These are phyloP conservation scores for Podospora comata DNA, from an alignment of 495 filamentous ascomycete genomes.

Conservation along the genomic window DNA sequence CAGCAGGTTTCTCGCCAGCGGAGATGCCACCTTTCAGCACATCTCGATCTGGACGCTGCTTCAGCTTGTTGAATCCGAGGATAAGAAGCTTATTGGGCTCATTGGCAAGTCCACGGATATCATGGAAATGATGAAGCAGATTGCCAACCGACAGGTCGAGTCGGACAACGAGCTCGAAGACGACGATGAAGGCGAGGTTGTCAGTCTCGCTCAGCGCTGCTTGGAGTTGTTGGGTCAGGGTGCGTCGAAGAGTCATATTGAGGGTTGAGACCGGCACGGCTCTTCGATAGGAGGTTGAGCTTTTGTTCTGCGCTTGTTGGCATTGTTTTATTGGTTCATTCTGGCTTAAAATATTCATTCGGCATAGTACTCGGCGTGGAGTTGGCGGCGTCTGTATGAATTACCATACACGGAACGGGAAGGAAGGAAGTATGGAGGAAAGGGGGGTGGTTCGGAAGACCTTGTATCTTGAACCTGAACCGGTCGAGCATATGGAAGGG, in stretches of 20 bases:
- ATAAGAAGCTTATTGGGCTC: conserved; percentile 74
- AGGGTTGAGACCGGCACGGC: conserved; percentile 39
- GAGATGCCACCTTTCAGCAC: conserved; percentile 96
- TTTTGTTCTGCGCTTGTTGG: not conserved
- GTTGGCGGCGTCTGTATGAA: conserved; percentile 43
- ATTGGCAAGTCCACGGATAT: conserved; percentile 86
- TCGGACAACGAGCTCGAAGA: conserved; percentile 87
- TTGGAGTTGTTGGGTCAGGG: conserved; percentile 76
- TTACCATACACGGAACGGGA: conserved; percentile 31
- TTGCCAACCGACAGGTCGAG: conserved; percentile 85
- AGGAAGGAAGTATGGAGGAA: conserved; percentile 15
- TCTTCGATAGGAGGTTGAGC: not conserved
- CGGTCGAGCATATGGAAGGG: conserved; percentile 15
- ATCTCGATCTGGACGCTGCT: conserved; percentile 98
- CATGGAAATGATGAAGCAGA: conserved; percentile 83
- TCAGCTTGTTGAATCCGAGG: conserved; percentile 91
- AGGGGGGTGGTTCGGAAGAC: conserved; percentile 10
- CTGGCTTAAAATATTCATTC: conserved; percentile 29
- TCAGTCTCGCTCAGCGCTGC: conserved; percentile 84
- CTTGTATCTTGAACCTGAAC: conserved; percentile 23
- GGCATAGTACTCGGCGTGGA: conserved; percentile 38
- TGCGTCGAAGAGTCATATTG: conserved; percentile 53
- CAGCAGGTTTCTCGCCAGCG: conserved; percentile 84
- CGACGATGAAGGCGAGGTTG: conserved; percentile 85
- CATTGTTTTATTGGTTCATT: conserved; percentile 18